A percentile compares a stretch with the other conserved stretches of the same genome.
Evolutionary conservation across 1,284 basidiomycete species (phyloP).

Genomic region (Kalmanozyma brasiliensis): DNA sequence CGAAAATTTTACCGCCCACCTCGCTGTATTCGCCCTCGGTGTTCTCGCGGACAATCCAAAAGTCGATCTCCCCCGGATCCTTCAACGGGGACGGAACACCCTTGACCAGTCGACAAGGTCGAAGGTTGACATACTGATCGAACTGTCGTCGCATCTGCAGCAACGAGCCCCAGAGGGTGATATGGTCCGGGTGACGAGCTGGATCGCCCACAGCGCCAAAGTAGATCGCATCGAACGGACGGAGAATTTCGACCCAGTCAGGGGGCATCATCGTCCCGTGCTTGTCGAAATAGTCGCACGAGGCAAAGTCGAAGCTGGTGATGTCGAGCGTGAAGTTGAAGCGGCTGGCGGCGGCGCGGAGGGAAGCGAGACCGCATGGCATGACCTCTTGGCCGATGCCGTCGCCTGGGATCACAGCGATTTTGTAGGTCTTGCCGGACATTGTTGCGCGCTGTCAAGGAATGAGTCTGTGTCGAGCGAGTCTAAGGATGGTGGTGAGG

Average conservation of each 20-base stretch:
- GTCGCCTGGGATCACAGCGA: constrained; percentile 74
- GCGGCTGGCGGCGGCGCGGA: constrained; percentile 61
- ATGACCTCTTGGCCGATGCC: constrained; percentile 72
- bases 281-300: constrained; percentile 67
- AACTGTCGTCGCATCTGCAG: constrained; percentile 72
- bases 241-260: constrained; percentile 67
- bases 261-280: constrained; percentile 69
- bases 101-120: constrained; percentile 72
- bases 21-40: constrained; percentile 74
- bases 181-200: constrained; percentile 29
- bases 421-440: constrained; percentile 67
- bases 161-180: constrained; percentile 38
- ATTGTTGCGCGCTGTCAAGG: background rate
- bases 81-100: constrained; percentile 72
- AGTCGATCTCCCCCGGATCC: constrained; percentile 70
- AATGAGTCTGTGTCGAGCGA: no score
- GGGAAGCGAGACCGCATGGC: constrained; percentile 29
- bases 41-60: constrained; percentile 73
- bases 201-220: constrained; percentile 70
- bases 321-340: constrained; percentile 69
- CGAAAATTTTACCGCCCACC: constrained; percentile 71
- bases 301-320: constrained; percentile 69
- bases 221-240: constrained; percentile 69
- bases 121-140: constrained; percentile 74
- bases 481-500: background rate